phyloP scores from a whole-genome alignment of 1,284 basidiomycete species.

The Erythrobasidium hasegawianum region DNA sequence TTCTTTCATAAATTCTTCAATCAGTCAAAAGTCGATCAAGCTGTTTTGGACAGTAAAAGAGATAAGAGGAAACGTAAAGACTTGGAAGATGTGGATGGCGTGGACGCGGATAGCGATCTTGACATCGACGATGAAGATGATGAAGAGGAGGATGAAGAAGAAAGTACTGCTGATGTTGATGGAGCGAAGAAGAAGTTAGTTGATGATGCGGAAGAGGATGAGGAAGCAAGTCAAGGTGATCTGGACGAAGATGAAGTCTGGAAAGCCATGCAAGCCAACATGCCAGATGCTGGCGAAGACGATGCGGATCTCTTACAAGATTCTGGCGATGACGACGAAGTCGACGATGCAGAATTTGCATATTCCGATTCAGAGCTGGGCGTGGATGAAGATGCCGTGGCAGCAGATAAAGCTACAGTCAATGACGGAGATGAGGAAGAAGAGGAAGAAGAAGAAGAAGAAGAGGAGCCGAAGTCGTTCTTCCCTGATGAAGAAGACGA shows the following conservation, averaged over 20 bases:
- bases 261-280: conserved; percentile 51
- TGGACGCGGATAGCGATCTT: conserved; percentile 50
- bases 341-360: conserved; percentile 41
- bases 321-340: conserved; percentile 52
- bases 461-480: conserved; percentile 48
- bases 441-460: conserved; percentile 48
- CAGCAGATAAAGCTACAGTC: conserved; percentile 49
- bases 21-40: conserved; percentile 53
- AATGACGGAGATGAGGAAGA: conserved; percentile 30
- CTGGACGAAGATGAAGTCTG: conserved; percentile 50
- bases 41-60: conserved; percentile 48
- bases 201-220: conserved; percentile 35
- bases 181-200: conserved; percentile 6
- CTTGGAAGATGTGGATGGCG: conserved; percentile 47
- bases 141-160: conserved; percentile 30
- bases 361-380: conserved; percentile 36
- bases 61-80: conserved; percentile 38
- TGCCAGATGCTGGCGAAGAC: conserved; percentile 49
- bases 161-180: conserved; percentile 12
- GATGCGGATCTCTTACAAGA: conserved; percentile 65
- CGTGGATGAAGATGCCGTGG: conserved; percentile 52
- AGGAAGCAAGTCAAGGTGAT: conserved; percentile 30
- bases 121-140: conserved; percentile 46
- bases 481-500: conserved; percentile 44
- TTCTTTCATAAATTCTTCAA: conserved; percentile 57